Evolutionary conservation across 75 land plant species (phyloP), one percentile per base, ranked within the genome.

Genomic region (Selaginella tamariscina): DNA sequence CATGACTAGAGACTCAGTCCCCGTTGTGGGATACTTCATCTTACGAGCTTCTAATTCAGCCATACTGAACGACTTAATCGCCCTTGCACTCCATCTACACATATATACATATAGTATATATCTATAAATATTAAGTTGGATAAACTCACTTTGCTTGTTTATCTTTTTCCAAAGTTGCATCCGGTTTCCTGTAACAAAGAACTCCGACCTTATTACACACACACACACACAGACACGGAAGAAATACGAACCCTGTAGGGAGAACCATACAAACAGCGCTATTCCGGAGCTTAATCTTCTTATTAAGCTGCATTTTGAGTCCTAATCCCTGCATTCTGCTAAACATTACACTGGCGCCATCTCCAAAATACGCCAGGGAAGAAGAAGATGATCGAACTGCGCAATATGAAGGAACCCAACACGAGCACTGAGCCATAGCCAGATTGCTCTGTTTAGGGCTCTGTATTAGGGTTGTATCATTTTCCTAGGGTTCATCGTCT

Each of bases 21-120:
- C 97, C 8, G 87, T 88, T 13, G 70, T 81, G 1, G 87, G 81
- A 49, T 86, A 88, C 74, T 82, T 91, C 31, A 91, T 64, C 82
- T 88, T 91, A 66, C 97, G 79, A 15, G 97, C 93, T 56, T 91
- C 97, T 74, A 88, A 54, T 70, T 82, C 85, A n/a, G 69, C 86
- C 97, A 88, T 81, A 28, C 82, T 70, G 70, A 82, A 88, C 21
- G 93, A 72, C 75, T 86, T 88, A 49, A 86, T 84, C 18, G 89
- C 83, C 70, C 97, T 82, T 2, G 87, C 78, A 27, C 86, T 86
- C 97, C 93, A 88, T 67, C 85, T 91, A 54, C 56, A 15, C 11
- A 39, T 5, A 15, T 5, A 39, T 39, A 5, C 15, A 39, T n/a
- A 39, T 15, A 5, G 15, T 39, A 15, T 39, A 39, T 5, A 15